Evolutionary conservation across 2,329 filamentous ascomycete genomes (phyloP).

Genomic region (Pezicula carpinea): DNA sequence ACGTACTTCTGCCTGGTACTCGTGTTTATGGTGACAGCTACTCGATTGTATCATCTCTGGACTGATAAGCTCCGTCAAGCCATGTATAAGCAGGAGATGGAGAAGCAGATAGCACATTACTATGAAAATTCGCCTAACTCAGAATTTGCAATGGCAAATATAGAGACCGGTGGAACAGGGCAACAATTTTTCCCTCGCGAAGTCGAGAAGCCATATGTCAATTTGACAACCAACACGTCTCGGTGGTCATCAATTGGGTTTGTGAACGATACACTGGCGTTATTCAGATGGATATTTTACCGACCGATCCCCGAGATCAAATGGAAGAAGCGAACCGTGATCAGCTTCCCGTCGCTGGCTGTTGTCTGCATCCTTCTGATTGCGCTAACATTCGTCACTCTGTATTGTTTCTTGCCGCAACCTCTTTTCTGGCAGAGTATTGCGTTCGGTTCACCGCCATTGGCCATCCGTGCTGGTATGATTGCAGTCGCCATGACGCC

Average conservation of each 20-base stretch:
- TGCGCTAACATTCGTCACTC: constrained; percentile 65
- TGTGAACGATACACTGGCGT: constrained; percentile 74
- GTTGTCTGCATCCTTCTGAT: constrained; percentile 64
- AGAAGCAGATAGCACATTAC: constrained; percentile 57
- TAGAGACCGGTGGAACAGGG: constrained; percentile 49
- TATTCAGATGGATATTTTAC: constrained; percentile 87
- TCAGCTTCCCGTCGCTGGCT: constrained; percentile 77
- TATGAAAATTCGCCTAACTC: constrained; percentile 44
- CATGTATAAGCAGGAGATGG: constrained; percentile 77
- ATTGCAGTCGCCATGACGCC: constrained; percentile 85
- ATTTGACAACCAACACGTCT: constrained; percentile 54
- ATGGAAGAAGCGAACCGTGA: constrained; percentile 55
- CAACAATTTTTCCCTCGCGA: constrained; percentile 68
- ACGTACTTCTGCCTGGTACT: constrained; percentile 81
- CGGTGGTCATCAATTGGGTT: constrained; percentile 69
- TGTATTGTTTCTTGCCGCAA: constrained; percentile 83
- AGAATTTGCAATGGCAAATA: constrained; percentile 57
- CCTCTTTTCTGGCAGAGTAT: constrained; percentile 90
- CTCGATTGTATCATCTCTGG: constrained; percentile 84
- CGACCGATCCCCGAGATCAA: constrained; percentile 73
- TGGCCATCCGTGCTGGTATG: constrained; percentile 88
- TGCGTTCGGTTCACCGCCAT: constrained; percentile 76
- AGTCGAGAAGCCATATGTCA: constrained; percentile 50
- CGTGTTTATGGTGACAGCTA: constrained; percentile 58
- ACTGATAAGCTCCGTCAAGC: constrained; percentile 90